Evolutionary conservation across 2,329 filamentous ascomycete species (phyloP).

Genomic region (Diaporthe nobilis): DNA sequence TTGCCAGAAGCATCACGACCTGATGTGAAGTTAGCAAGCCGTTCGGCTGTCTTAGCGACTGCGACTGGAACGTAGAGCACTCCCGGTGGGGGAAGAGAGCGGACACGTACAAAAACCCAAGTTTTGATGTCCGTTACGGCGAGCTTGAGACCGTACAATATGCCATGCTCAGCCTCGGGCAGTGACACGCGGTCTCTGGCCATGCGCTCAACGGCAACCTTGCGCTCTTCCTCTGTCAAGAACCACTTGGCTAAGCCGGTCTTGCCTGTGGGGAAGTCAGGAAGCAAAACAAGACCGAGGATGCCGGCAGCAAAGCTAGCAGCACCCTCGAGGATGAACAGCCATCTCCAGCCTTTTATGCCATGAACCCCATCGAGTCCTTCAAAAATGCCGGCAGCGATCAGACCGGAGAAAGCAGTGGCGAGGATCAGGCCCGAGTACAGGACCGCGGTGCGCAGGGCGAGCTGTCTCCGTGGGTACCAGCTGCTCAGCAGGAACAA

Average conservation of each 20-base stretch:
- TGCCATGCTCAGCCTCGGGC: not conserved
- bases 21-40: not conserved
- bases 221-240: conserved; percentile 20
- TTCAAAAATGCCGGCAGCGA: conserved; percentile 74
- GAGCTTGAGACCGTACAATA: not conserved
- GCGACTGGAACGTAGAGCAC: not conserved
- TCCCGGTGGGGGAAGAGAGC: too few species aligned
- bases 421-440: conserved; percentile 75
- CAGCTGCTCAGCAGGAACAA: conserved; percentile 70
- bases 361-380: conserved; percentile 62
- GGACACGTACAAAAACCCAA: conserved; percentile 27
- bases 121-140: not conserved
- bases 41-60: not conserved
- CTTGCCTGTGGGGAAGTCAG: conserved; percentile 19
- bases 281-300: conserved; percentile 48
- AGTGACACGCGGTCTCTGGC: not conserved
- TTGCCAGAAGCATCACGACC: conserved; percentile 3
- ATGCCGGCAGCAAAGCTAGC: conserved; percentile 46
- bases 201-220: conserved; percentile 23
- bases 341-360: conserved; percentile 56
- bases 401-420: conserved; percentile 76
- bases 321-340: not conserved
- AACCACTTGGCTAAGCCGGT: conserved; percentile 3
- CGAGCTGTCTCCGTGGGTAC: conserved; percentile 77
- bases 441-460: conserved; percentile 70